Base-by-base conservation (phyloP, 768 basidiomycete genomes). In the Pulveroboletus sp. region DNA sequence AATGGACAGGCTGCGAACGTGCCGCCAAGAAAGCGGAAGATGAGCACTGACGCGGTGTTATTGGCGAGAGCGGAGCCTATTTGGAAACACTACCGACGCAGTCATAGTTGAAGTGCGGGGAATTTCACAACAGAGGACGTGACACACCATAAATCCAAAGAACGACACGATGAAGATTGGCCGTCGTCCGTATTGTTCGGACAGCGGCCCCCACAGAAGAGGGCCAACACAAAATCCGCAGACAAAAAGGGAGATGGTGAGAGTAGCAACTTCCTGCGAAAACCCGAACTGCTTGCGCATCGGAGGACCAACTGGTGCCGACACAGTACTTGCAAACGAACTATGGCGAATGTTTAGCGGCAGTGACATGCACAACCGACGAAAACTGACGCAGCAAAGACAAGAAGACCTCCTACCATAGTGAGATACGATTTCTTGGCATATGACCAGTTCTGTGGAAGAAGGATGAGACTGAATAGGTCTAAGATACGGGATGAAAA, bases 21-120 rank as follows among this genome's bases (percentile, higher is more conserved):
- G 10, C 88, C 88, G 2, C 81, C 78, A 15, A 89, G 62, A 62
- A 89, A 84, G 18, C 89, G 78, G 56, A 86, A 80, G 15, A 85
- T 58, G 11, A 91, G 71, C 15, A 90, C 63, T 5, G 82, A 78
- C 8, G 72, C 74, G 2, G 80, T 79, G 64, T 86, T 88, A 35
- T 72, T 68, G 0, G 83, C 70, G 3, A 86, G 69, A 0, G 86
- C 85, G 33, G 76, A 75, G 27, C 78, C 87, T 27, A 85, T 62
- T 70, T 82, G 81, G 59, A 86, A 86, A 38, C 72, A 67, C 80
- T 81, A 33, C 21, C 21, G 38, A 47, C 10, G 46, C 49, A 50
- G 35, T 45, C 36, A 39, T 36, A 26, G 40, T 17, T 37, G 27
- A 12, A 18, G 14, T 38, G n/a, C 7, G 11, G 5, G 5, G 28